These are phyloP conservation scores for Mucor circinelloides DNA, from an alignment of 371 early-diverging fungal genomes.

Conservation along the genomic window DNA sequence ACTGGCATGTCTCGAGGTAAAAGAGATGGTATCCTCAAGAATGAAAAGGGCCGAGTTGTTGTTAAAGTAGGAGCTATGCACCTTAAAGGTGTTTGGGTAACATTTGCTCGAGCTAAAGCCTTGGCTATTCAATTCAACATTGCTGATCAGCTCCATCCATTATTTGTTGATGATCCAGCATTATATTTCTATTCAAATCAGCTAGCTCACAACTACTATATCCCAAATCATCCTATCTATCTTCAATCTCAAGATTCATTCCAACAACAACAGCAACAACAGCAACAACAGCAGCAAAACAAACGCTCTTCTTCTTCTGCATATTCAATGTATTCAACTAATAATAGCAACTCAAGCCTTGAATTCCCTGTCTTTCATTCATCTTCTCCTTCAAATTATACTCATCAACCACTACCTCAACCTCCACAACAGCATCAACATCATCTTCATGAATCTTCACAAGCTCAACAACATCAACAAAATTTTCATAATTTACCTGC, in stretches of 20 bases:
- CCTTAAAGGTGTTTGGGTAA: conserved; percentile 88
- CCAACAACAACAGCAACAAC: conserved; percentile 1
- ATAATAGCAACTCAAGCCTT: neutral
- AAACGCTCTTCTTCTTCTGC: neutral
- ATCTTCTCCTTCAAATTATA: neutral
- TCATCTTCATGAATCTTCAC: neutral
- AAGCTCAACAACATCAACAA: neutral
- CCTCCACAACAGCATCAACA: neutral
- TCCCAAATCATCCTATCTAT: conserved; percentile 26
- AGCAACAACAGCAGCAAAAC: conserved; percentile 10
- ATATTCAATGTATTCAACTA: neutral
- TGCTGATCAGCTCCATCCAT: conserved; percentile 67
- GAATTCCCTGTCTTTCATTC: conserved; percentile 2
- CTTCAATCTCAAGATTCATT: conserved; percentile 21
- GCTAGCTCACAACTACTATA: conserved; percentile 15
- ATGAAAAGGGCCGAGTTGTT: too few relatives aligned
- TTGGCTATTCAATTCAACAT: conserved; percentile 74
- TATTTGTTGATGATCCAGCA: conserved; percentile 76
- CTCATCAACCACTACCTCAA: neutral
- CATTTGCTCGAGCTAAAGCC: conserved; percentile 70
- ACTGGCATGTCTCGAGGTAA: conserved; percentile 88
- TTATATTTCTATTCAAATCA: conserved; percentile 39
- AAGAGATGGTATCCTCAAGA: conserved; percentile 84
- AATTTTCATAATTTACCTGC: conserved; percentile 9
- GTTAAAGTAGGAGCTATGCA: conserved; percentile 91